Conservation (phyloP, 495 filamentous ascomycete genomes). For the Penicillium verhagenii region DNA sequence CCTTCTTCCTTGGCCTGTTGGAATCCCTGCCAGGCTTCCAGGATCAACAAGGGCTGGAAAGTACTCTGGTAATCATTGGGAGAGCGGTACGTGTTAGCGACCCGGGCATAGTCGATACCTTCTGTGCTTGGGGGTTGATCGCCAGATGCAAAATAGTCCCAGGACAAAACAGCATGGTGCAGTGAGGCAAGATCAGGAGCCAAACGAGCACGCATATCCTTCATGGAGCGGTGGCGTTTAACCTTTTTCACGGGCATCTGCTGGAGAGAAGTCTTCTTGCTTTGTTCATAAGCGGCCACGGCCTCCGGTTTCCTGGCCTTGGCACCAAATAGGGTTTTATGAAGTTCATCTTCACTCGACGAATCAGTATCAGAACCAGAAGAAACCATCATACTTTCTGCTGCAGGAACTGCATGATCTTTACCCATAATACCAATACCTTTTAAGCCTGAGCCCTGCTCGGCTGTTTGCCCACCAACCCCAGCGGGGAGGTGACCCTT, state of each 20-base stretch:
- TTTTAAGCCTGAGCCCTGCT: constrained; percentile 75
- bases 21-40: constrained; percentile 95
- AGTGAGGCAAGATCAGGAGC: constrained; percentile 83
- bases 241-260: constrained; percentile 76
- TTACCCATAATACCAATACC: constrained; percentile 78
- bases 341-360: constrained; percentile 66
- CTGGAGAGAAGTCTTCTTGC: constrained; percentile 49
- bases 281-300: constrained; percentile 54
- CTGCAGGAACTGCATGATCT: constrained; percentile 67
- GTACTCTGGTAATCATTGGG: constrained; percentile 79
- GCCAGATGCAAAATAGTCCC: constrained; percentile 88
- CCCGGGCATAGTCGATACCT: constrained; percentile 66
- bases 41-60: constrained; percentile 85
- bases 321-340: constrained; percentile 60
- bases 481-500: constrained; percentile 54
- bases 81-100: constrained; percentile 72
- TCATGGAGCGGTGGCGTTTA: constrained; percentile 71
- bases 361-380: constrained; percentile 71
- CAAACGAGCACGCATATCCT: constrained; percentile 90
- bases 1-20: constrained; percentile 85
- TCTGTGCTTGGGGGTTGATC: constrained; percentile 74
- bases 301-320: constrained; percentile 45
- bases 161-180: constrained; percentile 81
- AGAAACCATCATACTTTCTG: constrained; percentile 84
- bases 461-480: constrained; percentile 56